These are phyloP conservation scores for Thelonectria discophora DNA, from an alignment of 2,329 filamentous ascomycete genomes.

Conservation along the genomic window DNA sequence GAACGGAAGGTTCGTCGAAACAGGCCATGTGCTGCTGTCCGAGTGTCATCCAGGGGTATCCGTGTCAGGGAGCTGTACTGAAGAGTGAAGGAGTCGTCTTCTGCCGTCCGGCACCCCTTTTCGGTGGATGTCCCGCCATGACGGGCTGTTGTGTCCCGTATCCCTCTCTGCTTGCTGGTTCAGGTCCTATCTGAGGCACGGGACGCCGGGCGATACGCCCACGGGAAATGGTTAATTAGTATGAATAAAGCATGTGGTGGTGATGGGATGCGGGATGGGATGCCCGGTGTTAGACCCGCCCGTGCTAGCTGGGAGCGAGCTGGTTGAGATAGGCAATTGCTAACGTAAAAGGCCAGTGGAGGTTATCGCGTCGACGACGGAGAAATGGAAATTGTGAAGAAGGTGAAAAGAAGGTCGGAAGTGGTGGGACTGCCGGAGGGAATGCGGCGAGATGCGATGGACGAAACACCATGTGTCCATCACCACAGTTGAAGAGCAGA, in stretches of 20 bases:
- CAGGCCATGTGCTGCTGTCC: constrained; percentile 15
- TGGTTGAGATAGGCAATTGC: constrained; percentile 6
- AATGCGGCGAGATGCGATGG: constrained; percentile 1
- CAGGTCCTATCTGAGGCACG: not conserved
- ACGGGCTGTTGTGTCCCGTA: not conserved
- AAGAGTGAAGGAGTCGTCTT: constrained; percentile 6
- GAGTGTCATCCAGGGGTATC: constrained; percentile 26
- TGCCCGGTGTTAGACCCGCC: constrained; percentile 9
- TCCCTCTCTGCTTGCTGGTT: too few relatives aligned
- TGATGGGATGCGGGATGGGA: not conserved
- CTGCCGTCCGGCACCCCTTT: not conserved
- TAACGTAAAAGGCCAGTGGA: constrained; percentile 4
- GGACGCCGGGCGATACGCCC: not conserved
- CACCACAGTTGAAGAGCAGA: not conserved
- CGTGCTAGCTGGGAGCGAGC: constrained; percentile 3
- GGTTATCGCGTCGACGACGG: not conserved
- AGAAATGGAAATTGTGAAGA: not conserved
- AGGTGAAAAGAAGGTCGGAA: not conserved
- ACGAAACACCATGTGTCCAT: not conserved
- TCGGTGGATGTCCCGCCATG: not conserved
- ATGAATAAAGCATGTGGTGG: not conserved
- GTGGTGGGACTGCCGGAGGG: not conserved
- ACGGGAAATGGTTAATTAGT: not conserved
- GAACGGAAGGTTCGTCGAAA: constrained; percentile 18
- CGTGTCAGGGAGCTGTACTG: constrained; percentile 13